Evolutionary conservation across 2,329 filamentous ascomycete species (phyloP).

Genomic region (Diaporthe aspalathi): DNA sequence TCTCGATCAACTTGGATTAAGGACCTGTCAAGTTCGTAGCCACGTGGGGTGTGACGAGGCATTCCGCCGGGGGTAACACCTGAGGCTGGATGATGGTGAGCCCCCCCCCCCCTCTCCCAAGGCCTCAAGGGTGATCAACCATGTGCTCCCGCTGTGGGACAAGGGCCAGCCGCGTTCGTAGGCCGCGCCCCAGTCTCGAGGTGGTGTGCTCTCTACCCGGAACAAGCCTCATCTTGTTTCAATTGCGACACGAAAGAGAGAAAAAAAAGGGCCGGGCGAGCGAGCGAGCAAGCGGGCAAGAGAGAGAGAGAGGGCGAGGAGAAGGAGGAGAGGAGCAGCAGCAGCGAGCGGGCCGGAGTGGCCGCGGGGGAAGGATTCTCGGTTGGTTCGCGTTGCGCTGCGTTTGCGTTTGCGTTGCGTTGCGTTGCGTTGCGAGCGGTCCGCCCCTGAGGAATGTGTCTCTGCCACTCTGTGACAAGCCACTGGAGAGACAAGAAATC

Average conservation of each 20-base stretch:
- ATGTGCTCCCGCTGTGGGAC: slow-evolving; percentile 11
- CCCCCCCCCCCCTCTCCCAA: too few relatives aligned
- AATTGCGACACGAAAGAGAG: background rate
- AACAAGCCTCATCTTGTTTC: slow-evolving; percentile 19
- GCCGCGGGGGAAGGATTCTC: slow-evolving; percentile 2
- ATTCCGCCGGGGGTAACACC: background rate
- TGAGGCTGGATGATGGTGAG: background rate
- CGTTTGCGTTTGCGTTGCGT: too few relatives aligned
- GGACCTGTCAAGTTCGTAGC: slow-evolving; percentile 23
- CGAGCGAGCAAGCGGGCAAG: too few relatives aligned
- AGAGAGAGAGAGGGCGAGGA: background rate
- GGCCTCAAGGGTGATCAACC: slow-evolving; percentile 13
- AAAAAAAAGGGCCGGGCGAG: background rate
- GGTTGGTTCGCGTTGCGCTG: background rate
- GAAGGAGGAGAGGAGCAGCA: background rate
- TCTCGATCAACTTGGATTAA: slow-evolving; percentile 16
- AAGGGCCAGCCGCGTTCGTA: slow-evolving; percentile 8
- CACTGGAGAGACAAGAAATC: slow-evolving; percentile 21
- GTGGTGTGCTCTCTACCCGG: slow-evolving; percentile 1
- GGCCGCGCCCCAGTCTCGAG: background rate
- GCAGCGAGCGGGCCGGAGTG: slow-evolving; percentile 13
- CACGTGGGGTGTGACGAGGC: slow-evolving; percentile 12
- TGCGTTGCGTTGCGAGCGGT: background rate
- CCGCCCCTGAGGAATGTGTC: slow-evolving; percentile 23
- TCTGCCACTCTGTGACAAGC: slow-evolving; percentile 30